phyloP scores from a whole-genome alignment of 2,329 filamentous ascomycete species.

The Ophiostoma montium region DNA sequence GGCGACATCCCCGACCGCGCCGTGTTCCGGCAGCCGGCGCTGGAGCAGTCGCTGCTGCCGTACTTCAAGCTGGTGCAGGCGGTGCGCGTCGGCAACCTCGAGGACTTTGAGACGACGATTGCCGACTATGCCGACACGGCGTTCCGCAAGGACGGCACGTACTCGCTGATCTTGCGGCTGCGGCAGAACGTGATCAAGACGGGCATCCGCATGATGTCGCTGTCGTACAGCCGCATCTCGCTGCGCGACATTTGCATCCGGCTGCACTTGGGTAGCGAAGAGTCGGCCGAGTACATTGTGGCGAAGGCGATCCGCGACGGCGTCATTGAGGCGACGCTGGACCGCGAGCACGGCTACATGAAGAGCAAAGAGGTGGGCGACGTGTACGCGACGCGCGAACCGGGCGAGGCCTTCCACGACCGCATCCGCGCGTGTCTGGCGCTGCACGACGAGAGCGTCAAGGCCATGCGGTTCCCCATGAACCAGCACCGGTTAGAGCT shows the following conservation, averaged over 20 bases:
- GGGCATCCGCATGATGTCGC: conserved; percentile 95
- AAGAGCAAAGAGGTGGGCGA: conserved; percentile 96
- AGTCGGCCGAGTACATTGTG: conserved; percentile 97
- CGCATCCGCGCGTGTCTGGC: conserved; percentile 83
- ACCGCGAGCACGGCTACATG: conserved; percentile 93
- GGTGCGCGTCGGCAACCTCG: conserved; percentile 89
- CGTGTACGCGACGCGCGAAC: conserved; percentile 90
- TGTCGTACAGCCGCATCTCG: conserved; percentile 95
- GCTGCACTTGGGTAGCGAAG: conserved; percentile 82
- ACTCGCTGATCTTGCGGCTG: conserved; percentile 85
- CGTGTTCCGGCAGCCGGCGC: conserved; percentile 76
- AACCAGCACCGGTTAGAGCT: conserved; percentile 95
- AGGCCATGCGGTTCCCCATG: conserved; percentile 99
- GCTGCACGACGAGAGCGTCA: conserved; percentile 94
- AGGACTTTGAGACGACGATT: conserved; percentile 81
- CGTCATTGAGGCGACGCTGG: conserved; percentile 87
- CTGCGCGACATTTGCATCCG: conserved; percentile 95
- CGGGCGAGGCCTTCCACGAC: conserved; percentile 94
- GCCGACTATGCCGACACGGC: conserved; percentile 58
- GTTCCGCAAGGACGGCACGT: conserved; percentile 89
- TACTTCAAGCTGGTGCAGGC: conserved; percentile 92
- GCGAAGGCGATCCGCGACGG: conserved; percentile 97
- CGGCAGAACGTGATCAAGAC: conserved; percentile 99
- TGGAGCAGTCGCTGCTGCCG: conserved; percentile 78
- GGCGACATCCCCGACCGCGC: conserved; percentile 94